Percentiles rank a stretch among this genome's conserved stretches.
These are phyloP conservation scores for Boletus nobilissimus DNA, from an alignment of 1,284 basidiomycete genomes.

Conservation along the genomic window DNA sequence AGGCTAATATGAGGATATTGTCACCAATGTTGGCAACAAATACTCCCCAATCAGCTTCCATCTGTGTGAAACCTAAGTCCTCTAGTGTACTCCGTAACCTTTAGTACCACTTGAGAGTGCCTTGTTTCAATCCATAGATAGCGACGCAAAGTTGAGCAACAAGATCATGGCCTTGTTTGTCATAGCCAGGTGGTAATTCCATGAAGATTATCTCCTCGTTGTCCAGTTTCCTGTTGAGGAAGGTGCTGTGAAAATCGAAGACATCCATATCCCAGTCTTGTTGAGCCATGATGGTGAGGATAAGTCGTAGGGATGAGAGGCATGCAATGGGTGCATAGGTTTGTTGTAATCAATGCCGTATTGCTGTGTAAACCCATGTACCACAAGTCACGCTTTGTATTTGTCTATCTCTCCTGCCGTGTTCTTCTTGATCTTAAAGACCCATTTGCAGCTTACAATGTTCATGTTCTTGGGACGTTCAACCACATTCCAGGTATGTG, in stretches of 20 bases:
- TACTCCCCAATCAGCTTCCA: not conserved
- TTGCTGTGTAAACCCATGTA: not conserved
- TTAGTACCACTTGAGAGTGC: not conserved
- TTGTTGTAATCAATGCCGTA: not conserved
- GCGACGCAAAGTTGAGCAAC: not conserved
- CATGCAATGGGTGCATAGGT: not conserved
- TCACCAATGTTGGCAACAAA: not conserved
- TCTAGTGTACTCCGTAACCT: rapidly evolving
- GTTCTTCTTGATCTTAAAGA: no score
- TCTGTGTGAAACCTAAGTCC: not conserved
- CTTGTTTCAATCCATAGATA: not conserved
- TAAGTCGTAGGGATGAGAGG: not conserved
- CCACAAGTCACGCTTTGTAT: no score
- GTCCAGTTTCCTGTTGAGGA: no score
- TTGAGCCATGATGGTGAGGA: not conserved
- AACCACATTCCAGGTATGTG: no score
- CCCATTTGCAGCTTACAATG: no score
- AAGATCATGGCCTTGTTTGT: not conserved
- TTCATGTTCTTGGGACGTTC: no score
- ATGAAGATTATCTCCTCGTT: not conserved
- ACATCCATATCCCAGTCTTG: not conserved
- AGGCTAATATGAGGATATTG: not conserved
- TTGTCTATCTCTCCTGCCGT: no score
- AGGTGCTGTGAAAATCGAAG: no score
- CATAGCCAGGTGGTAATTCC: not conserved